Evolutionary conservation across 441 rosid genomes (phyloP).

Genomic region (Corymbia citriodora): DNA sequence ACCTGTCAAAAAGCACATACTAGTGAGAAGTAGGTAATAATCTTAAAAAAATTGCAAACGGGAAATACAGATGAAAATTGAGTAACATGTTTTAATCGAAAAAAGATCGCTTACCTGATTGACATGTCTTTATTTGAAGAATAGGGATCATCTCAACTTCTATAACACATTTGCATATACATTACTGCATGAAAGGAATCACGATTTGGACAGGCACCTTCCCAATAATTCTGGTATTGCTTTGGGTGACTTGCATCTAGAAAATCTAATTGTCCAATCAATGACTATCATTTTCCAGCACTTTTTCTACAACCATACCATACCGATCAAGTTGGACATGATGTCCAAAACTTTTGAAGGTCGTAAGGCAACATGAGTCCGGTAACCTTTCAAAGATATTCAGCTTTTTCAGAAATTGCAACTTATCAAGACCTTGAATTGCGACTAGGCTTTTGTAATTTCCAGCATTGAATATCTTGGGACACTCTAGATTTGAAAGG

Average conservation of each 20-base stretch:
- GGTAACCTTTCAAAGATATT: neutral
- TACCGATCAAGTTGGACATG: neutral
- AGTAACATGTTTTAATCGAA: neutral
- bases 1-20: neutral
- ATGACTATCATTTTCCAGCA: neutral
- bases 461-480: neutral
- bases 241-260: neutral
- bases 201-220: neutral
- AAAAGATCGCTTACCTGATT: neutral
- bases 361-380: neutral
- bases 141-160: neutral
- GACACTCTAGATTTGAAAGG: neutral
- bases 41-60: neutral
- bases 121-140: neutral
- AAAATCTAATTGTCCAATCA: neutral
- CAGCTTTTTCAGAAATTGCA: neutral
- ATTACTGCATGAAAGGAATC: neutral
- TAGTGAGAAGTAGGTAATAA: neutral
- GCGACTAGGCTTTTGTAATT: neutral
- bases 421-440: neutral
- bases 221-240: neutral
- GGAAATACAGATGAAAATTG: neutral
- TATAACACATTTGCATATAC: neutral
- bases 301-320: neutral
- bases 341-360: neutral